Evolutionary conservation across 2,329 filamentous ascomycete genomes (phyloP).

Genomic region (Cordyceps militaris): DNA sequence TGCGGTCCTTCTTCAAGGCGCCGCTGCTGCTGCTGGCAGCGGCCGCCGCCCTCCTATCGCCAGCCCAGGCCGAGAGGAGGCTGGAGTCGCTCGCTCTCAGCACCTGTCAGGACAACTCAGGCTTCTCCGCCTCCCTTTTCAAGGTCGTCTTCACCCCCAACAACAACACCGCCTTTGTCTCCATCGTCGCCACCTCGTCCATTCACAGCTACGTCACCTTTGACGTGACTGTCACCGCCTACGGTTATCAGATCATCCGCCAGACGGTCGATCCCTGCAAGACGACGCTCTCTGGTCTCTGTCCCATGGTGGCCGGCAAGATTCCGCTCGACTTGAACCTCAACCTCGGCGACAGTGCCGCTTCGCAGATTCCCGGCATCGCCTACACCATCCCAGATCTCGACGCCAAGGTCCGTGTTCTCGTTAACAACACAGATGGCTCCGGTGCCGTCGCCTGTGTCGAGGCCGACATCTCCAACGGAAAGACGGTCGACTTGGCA

Average conservation of each 20-base stretch:
- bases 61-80: constrained; percentile 54
- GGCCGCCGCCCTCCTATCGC: constrained; percentile 36
- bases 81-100: constrained; percentile 80
- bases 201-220: constrained; percentile 78
- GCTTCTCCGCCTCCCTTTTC: constrained; percentile 83
- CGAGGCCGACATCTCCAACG: constrained; percentile 81
- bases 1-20: constrained; percentile 41
- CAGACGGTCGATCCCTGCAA: constrained; percentile 70
- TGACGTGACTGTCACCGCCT: constrained; percentile 69
- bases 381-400: constrained; percentile 87
- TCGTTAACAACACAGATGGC: constrained; percentile 63
- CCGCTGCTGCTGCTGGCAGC: constrained; percentile 40
- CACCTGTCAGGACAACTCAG: constrained; percentile 75
- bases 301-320: constrained; percentile 83
- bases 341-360: constrained; percentile 46
- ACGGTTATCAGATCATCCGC: constrained; percentile 68
- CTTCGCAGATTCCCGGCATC: constrained; percentile 68
- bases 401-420: constrained; percentile 75
- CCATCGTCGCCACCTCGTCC: constrained; percentile 73
- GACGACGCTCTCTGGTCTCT: constrained; percentile 64
- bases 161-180: constrained; percentile 65
- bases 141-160: constrained; percentile 72
- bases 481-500: constrained; percentile 82
- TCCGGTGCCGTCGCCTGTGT: constrained; percentile 71
- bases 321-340: constrained; percentile 70